Evolutionary conservation across 2,329 filamentous ascomycete species (phyloP), one percentile per base, ranked within the genome.

Genomic region (Penicillium vulpinum): DNA sequence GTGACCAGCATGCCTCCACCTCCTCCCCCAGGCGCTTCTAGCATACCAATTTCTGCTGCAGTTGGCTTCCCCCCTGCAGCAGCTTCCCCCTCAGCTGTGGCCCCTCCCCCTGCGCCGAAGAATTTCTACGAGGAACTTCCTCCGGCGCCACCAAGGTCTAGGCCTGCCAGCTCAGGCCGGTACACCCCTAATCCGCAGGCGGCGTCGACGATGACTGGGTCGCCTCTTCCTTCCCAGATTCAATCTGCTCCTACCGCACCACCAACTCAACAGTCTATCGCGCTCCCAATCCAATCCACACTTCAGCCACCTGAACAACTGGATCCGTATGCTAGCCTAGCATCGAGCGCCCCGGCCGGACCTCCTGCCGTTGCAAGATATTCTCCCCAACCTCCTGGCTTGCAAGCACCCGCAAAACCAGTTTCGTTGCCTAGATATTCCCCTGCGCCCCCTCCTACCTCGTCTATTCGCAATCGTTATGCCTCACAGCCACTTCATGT

Each of bases 41-140:
- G 87, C 70, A 76, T 79, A 57, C 61, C 57, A 7, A 67, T 66
- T 28, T 63, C 65, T 26, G 46, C 63, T 21, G 10, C 56, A 18
- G 46, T 56, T 29, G 59, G 66, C 39, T 51, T 54, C n/a, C 38
- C 64, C 48, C 40, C 67, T 22, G 48, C 62, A 45, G 31, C 61
- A 57, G 46, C 60, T 29, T 61, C 61, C 21, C 55, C 61, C 10
- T 28, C 61, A 18, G 48, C 57, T 26, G 53, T 59, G 7, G 57
- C 62, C 38, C 50, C 61, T 4, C 60, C 62, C 11, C 60, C 67
- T 36, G 66, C 70, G 5, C 63, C 70, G 1, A 75, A 75, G 58
- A 85, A 82, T 63, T 93, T 93, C 71, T 93, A 92, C 63, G 90
- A 92, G 73, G 90, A 93, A 53, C 78, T 93, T 22, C 90, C 90